A percentile compares a stretch with the other conserved stretches of the same genome.
phyloP scores from a whole-genome alignment of 139 green algal genomes.

The Coccomyxa sp. region DNA sequence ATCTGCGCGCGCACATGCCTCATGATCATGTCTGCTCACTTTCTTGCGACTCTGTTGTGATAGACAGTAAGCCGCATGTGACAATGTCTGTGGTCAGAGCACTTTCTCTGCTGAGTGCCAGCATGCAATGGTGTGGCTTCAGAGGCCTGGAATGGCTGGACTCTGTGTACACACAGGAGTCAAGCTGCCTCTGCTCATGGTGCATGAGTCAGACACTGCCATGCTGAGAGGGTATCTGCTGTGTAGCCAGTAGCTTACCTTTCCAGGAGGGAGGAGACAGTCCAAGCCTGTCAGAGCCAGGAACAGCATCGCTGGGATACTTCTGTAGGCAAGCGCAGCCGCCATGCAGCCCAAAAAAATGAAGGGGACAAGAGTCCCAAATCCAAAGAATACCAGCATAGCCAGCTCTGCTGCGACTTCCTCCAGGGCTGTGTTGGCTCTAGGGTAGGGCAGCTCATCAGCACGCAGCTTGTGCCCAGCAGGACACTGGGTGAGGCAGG shows the following conservation, averaged over 20 bases:
- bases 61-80: too few species aligned
- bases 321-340: neutral
- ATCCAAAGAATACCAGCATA: neutral
- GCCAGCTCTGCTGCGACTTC: neutral
- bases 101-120: too few species aligned
- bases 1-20: neutral
- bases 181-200: too few species aligned
- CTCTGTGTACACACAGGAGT: too few species aligned
- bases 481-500: neutral
- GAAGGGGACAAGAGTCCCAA: neutral
- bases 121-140: too few species aligned
- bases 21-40: too few species aligned
- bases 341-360: too few species aligned
- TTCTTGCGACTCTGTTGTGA: too few species aligned
- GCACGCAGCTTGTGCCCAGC: neutral
- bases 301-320: neutral
- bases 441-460: neutral
- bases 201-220: too few species aligned
- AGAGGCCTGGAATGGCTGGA: too few species aligned
- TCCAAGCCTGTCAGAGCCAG: neutral
- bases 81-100: too few species aligned
- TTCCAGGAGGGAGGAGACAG: neutral
- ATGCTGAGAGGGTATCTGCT: neutral
- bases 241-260: neutral
- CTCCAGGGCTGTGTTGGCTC: neutral